These are phyloP conservation scores for Cladosporium sp. DNA, from an alignment of 2,329 filamentous ascomycete species.

Conservation along the genomic window DNA sequence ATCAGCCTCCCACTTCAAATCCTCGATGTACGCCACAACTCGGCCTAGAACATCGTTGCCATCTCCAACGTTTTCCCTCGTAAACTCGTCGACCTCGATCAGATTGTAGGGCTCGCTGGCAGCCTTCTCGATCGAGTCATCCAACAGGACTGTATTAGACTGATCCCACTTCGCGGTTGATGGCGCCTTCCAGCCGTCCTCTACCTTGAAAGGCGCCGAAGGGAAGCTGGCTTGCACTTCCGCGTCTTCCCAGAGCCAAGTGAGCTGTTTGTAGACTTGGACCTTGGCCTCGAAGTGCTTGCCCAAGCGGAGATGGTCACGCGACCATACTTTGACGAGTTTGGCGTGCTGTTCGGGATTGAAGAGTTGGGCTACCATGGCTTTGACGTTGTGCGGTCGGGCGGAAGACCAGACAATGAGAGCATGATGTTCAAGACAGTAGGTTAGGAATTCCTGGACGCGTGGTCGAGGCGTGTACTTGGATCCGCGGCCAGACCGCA, in stretches of 20 bases:
- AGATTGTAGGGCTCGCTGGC: conserved; percentile 79
- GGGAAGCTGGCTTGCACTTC: conserved; percentile 43
- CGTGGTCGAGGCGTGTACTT: conserved; percentile 57
- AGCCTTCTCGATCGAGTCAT: conserved; percentile 79
- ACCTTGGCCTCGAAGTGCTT: conserved; percentile 66
- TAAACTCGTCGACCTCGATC: conserved; percentile 75
- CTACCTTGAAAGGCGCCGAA: conserved; percentile 8
- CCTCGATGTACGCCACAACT: conserved; percentile 51
- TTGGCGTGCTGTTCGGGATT: conserved; percentile 43
- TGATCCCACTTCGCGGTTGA: conserved; percentile 63
- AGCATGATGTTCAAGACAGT: conserved; percentile 68
- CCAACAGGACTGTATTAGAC: conserved; percentile 81
- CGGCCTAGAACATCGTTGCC: conserved; percentile 42
- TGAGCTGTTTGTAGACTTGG: conserved; percentile 85
- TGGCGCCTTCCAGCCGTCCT: conserved; percentile 16
- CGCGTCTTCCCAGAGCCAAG: conserved; percentile 61
- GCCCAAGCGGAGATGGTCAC: conserved; percentile 61
- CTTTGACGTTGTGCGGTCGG: conserved; percentile 63
- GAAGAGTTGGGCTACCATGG: conserved; percentile 65
- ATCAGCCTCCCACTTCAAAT: conserved; percentile 50
- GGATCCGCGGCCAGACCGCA: conserved; percentile 48
- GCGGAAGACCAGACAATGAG: conserved; percentile 79
- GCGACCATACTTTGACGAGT: conserved; percentile 70
- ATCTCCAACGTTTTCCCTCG: conserved; percentile 37
- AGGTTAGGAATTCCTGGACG: conserved; percentile 64